Evolutionary conservation across 768 basidiomycete species (phyloP).

Genomic region (Mycena leptocephala): DNA sequence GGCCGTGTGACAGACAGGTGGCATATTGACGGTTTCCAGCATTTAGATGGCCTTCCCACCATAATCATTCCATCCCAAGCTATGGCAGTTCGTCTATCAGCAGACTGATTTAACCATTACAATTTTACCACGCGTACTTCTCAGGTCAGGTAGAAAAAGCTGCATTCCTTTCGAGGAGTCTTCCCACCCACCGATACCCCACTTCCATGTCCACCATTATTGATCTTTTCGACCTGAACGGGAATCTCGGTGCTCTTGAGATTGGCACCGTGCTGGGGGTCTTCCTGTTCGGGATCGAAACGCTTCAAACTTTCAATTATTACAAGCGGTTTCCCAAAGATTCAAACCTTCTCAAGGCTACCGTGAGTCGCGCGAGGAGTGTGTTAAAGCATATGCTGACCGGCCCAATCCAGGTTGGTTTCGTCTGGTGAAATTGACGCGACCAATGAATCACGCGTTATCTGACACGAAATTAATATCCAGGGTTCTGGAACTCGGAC

Average conservation of each 20-base stretch:
- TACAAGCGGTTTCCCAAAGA: neutral
- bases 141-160: neutral
- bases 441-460: too few relatives aligned
- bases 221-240: neutral
- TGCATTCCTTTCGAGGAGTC: too few relatives aligned
- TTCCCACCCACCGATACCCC: too few relatives aligned
- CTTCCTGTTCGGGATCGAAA: neutral
- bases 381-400: neutral
- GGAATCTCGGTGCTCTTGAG: conserved; percentile 1
- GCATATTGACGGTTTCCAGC: neutral
- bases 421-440: neutral
- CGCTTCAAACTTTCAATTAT: conserved; percentile 2
- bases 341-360: neutral
- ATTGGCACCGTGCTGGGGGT: neutral
- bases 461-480: neutral
- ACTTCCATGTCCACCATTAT: too few relatives aligned
- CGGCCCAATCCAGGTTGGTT: neutral
- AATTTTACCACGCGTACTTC: neutral
- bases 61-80: neutral
- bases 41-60: neutral
- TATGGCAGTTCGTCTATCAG: neutral
- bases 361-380: neutral
- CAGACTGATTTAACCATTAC: neutral
- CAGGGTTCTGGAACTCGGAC: conserved; percentile 10
- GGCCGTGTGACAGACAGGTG: too few relatives aligned